These are phyloP conservation scores for Magnaporthiopsis poae DNA, from an alignment of 2,329 filamentous ascomycete species.

Conservation along the genomic window DNA sequence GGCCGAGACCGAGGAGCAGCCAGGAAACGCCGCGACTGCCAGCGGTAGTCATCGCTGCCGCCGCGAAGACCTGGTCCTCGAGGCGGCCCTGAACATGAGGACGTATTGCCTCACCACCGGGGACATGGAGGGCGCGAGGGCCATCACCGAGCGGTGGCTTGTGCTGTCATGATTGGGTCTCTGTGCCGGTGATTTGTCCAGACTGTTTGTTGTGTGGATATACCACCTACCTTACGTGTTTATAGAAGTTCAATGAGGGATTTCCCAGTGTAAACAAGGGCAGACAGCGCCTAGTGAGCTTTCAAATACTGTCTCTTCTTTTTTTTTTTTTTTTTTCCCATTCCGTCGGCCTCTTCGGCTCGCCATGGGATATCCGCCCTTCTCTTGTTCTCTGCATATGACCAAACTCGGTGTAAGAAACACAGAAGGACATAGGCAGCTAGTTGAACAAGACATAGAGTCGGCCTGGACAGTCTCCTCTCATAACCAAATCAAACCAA, in stretches of 20 bases:
- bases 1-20: slow-evolving; percentile 13
- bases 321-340: neutral
- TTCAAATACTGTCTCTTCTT: neutral
- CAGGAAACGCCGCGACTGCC: slow-evolving; percentile 2
- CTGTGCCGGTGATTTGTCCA: neutral
- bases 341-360: neutral
- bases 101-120: slow-evolving; percentile 56
- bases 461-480: neutral
- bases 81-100: slow-evolving; percentile 68
- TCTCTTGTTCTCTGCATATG: neutral
- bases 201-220: no score
- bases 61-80: slow-evolving; percentile 51
- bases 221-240: no score
- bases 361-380: no score
- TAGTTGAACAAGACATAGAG: neutral
- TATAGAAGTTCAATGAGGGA: neutral
- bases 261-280: neutral
- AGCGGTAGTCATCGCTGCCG: slow-evolving; percentile 5
- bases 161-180: slow-evolving; percentile 28
- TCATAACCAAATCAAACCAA: neutral
- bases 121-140: slow-evolving; percentile 49
- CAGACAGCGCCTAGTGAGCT: neutral
- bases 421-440: neutral
- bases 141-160: slow-evolving; percentile 51
- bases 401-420: neutral